Percentiles rank a stretch among this genome's conserved stretches.
Conservation (phyloP, 495 filamentous ascomycete genomes). For the Penicillium bialowiezense region DNA sequence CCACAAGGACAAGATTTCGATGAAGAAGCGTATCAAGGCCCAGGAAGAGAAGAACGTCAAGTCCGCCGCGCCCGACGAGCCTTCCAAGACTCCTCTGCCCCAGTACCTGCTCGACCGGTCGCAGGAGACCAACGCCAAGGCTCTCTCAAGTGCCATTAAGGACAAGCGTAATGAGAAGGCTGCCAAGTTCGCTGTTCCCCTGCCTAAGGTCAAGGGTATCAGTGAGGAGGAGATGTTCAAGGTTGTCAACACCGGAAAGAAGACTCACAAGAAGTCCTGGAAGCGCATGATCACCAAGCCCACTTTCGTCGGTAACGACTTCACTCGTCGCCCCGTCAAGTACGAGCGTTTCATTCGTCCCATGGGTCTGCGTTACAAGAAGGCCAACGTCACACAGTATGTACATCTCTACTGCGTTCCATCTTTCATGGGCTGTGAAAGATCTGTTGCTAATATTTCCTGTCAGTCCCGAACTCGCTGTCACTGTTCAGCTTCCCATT, state of each 20-base stretch:
- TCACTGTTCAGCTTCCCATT: slow-evolving; percentile 92
- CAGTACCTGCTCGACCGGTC: slow-evolving; percentile 88
- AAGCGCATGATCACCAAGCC: slow-evolving; percentile 96
- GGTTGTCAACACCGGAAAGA: slow-evolving; percentile 92
- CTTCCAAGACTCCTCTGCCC: slow-evolving; percentile 71
- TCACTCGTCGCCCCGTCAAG: slow-evolving; percentile 90
- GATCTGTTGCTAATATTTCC: slow-evolving; percentile 22
- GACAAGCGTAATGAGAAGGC: slow-evolving; percentile 88
- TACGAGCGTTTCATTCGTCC: slow-evolving; percentile 84
- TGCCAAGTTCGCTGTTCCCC: slow-evolving; percentile 89
- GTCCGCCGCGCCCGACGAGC: slow-evolving; percentile 71
- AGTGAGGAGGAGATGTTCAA: slow-evolving; percentile 98
- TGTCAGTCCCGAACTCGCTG: slow-evolving; percentile 66
- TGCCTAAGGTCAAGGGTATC: slow-evolving; percentile 93
- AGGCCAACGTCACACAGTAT: slow-evolving; percentile 80
- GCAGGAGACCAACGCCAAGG: slow-evolving; percentile 85
- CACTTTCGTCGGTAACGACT: slow-evolving; percentile 85
- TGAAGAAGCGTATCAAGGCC: slow-evolving; percentile 92
- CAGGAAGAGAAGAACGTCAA: slow-evolving; percentile 96
- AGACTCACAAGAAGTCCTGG: slow-evolving; percentile 76
- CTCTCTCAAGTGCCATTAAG: slow-evolving; percentile 79
- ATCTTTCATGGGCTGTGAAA: background rate
- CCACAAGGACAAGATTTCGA: slow-evolving; percentile 97
- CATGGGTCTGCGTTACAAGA: slow-evolving; percentile 89
- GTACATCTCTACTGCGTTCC: slow-evolving; percentile 9